A percentile compares a stretch with the other conserved stretches of the same genome.
Conservation (phyloP, 768 basidiomycete species). For the Boletellus ananiceps region DNA sequence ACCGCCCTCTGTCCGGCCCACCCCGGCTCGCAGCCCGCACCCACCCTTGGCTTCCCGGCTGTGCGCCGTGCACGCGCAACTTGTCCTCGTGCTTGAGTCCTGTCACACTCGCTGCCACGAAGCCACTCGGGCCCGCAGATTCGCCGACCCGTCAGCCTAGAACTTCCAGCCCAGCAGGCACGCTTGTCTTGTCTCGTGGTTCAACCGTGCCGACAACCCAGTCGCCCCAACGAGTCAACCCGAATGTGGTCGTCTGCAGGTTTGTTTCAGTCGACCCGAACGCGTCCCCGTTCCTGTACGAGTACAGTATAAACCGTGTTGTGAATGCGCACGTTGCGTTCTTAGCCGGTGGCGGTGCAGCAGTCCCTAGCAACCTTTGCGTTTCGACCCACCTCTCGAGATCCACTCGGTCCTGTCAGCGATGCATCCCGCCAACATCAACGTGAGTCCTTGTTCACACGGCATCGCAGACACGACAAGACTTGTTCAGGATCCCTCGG, state of each 20-base stretch:
- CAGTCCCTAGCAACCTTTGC: not conserved
- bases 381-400: conserved; percentile 16
- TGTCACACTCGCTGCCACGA: not conserved
- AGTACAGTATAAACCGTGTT: no score
- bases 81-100: not conserved
- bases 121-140: not conserved
- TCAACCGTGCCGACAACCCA: not conserved
- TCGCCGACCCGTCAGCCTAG: not conserved
- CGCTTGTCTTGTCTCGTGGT: not conserved
- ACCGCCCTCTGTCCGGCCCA: no score
- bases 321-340: not conserved
- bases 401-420: no score
- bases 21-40: no score
- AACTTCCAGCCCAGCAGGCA: no score
- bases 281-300: no score
- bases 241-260: not conserved
- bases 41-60: no score
- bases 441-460: conserved; percentile 35
- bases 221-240: not conserved
- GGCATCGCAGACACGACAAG: not conserved
- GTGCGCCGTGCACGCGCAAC: not conserved
- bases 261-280: no score
- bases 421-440: conserved; percentile 43
- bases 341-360: not conserved
- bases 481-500: conserved; percentile 53